These are phyloP conservation scores for Botrytis sinoallii DNA, from an alignment of 2,329 filamentous ascomycete species.

Conservation along the genomic window DNA sequence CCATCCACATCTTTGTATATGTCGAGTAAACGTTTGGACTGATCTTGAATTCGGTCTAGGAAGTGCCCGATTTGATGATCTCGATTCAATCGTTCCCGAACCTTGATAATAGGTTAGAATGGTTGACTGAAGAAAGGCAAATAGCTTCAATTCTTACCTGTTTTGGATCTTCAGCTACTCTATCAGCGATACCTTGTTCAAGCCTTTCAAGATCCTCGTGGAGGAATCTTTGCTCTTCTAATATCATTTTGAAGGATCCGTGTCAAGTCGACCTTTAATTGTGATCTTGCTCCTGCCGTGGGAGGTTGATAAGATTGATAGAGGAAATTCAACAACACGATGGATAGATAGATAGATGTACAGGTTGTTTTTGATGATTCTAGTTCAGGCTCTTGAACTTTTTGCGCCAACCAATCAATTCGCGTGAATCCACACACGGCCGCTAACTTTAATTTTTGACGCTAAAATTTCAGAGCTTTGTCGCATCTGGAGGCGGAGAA, in stretches of 20 bases:
- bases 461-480: conserved; percentile 20
- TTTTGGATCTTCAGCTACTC: conserved; percentile 82
- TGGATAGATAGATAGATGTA: neutral
- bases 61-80: conserved; percentile 91
- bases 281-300: neutral
- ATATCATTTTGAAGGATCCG: conserved; percentile 55
- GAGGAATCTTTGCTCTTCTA: conserved; percentile 91
- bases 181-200: conserved; percentile 89
- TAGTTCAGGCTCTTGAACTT: conserved; percentile 11
- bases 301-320: neutral
- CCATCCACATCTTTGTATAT: conserved; percentile 82
- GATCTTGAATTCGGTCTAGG: conserved; percentile 79
- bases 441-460: conserved; percentile 26
- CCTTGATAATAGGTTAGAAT: conserved; percentile 48
- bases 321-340: neutral
- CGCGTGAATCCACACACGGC: conserved; percentile 6
- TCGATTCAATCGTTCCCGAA: conserved; percentile 81
- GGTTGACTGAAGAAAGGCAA: neutral
- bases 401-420: conserved; percentile 31
- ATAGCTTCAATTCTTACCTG: conserved; percentile 55
- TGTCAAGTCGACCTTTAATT: neutral
- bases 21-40: conserved; percentile 74
- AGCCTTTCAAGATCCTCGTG: conserved; percentile 96
- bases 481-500: conserved; percentile 8
- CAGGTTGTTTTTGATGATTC: conserved; percentile 7